Conservation (phyloP, 345 rosid genomes). For the Excoecaria agallocha region DNA sequence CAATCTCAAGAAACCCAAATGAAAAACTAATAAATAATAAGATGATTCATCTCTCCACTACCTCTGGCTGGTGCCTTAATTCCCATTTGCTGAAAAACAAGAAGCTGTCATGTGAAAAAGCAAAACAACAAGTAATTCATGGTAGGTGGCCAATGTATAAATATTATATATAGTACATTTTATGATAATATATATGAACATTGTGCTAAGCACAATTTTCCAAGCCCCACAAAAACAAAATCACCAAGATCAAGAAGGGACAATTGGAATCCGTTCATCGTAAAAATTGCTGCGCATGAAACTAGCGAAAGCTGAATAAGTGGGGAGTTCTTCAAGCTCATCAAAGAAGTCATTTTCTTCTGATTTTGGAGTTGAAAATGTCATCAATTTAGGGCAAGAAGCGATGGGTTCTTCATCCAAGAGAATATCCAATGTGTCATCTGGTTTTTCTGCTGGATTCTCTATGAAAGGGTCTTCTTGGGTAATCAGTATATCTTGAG, state of each 20-base stretch:
- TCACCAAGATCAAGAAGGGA: conserved; percentile 46
- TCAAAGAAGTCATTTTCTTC: conserved; percentile 67
- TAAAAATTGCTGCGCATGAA: conserved; percentile 43
- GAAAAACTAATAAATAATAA: not conserved
- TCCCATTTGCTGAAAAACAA: conserved; percentile 14
- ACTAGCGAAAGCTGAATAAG: conserved; percentile 44
- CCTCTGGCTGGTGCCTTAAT: conserved; percentile 4
- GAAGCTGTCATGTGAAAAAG: conserved; percentile 9
- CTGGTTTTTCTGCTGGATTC: conserved; percentile 13
- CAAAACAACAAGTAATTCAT: not conserved
- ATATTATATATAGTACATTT: not conserved
- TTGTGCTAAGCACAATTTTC: conserved; percentile 24
- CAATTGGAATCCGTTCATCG: conserved; percentile 61
- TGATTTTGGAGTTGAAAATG: conserved; percentile 31
- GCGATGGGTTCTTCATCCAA: conserved; percentile 49
- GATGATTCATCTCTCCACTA: conserved; percentile 22
- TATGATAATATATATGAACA: conserved; percentile 20
- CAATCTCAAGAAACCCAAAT: conserved; percentile 22
- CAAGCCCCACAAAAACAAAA: not conserved
- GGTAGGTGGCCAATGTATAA: not conserved
- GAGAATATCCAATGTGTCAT: conserved; percentile 28
- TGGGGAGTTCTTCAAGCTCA: conserved; percentile 68
- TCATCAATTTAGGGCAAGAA: conserved; percentile 27
- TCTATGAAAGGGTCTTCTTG: conserved; percentile 35
- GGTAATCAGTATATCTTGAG: conserved; percentile 35